Percentiles rank a stretch among this genome's conserved stretches.
Evolutionary conservation across 2,329 filamentous ascomycete species (phyloP).

Genomic region (Trichoderma atroviride): DNA sequence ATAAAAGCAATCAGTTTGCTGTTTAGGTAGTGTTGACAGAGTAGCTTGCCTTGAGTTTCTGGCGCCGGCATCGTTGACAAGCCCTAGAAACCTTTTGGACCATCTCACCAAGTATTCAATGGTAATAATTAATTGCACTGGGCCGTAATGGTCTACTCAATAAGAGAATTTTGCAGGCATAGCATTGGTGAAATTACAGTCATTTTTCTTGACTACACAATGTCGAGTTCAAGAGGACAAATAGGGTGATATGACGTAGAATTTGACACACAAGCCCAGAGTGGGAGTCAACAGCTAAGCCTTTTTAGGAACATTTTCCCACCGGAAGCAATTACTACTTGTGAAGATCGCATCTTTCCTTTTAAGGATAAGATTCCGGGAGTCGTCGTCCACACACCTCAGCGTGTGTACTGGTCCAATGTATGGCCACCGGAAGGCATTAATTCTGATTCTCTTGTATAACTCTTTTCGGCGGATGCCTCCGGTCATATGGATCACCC

Average conservation of each 20-base stretch:
- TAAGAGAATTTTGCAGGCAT: not conserved
- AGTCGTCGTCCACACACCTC: too few relatives aligned
- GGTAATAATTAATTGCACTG: not conserved
- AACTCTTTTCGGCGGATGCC: not conserved
- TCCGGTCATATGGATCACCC: not conserved
- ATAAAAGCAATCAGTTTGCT: not conserved
- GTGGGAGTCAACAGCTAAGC: not conserved
- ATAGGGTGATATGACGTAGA: not conserved
- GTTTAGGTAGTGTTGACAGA: not conserved
- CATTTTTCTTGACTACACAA: not conserved
- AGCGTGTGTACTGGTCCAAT: not conserved
- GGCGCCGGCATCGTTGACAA: not conserved
- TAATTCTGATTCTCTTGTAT: not conserved
- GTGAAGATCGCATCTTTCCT: not conserved
- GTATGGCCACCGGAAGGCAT: not conserved
- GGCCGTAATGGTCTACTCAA: not conserved
- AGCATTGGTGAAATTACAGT: not conserved
- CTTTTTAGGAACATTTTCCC: not conserved
- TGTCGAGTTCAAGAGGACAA: not conserved
- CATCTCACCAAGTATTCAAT: not conserved
- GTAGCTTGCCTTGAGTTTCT: not conserved
- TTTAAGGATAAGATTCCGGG: not conserved
- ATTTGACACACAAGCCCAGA: not conserved
- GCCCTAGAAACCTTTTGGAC: not conserved
- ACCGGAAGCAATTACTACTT: not conserved